Percentiles rank a stretch among this genome's conserved stretches.
Evolutionary conservation across 441 rosid genomes (phyloP).

Genomic region (Pelargonium australe): DNA sequence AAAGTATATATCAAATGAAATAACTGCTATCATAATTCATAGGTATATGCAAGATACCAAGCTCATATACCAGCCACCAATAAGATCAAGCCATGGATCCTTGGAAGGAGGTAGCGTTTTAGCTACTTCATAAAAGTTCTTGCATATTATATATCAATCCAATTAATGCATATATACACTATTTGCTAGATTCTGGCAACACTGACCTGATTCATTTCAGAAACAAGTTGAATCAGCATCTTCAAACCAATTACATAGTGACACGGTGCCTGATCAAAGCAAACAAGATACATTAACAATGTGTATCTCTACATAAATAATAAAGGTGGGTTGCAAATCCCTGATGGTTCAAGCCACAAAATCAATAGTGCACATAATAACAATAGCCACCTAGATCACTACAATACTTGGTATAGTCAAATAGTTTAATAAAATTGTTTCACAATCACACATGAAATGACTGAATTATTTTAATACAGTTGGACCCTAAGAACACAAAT

Average conservation of each 20-base stretch:
- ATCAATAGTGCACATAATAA: background rate
- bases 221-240: constrained; percentile 91
- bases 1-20: background rate
- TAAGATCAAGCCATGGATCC: background rate
- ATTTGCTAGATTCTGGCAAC: constrained; percentile 8
- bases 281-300: constrained; percentile 19
- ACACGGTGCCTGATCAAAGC: constrained; percentile 57
- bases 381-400: background rate
- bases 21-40: background rate
- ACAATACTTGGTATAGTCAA: background rate
- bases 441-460: background rate
- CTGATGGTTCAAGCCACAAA: constrained; percentile 2
- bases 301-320: constrained; percentile 1
- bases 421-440: background rate
- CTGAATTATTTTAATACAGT: background rate
- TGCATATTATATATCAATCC: background rate
- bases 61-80: background rate
- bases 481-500: background rate
- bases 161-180: constrained; percentile 24
- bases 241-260: constrained; percentile 90
- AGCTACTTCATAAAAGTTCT: background rate
- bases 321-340: background rate
- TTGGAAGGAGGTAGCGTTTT: background rate
- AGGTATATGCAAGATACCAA: background rate
- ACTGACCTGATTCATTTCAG: constrained; percentile 97